Conservation (phyloP, 2,329 filamentous ascomycete species). For the Pseudogymnoascus pannorum region DNA sequence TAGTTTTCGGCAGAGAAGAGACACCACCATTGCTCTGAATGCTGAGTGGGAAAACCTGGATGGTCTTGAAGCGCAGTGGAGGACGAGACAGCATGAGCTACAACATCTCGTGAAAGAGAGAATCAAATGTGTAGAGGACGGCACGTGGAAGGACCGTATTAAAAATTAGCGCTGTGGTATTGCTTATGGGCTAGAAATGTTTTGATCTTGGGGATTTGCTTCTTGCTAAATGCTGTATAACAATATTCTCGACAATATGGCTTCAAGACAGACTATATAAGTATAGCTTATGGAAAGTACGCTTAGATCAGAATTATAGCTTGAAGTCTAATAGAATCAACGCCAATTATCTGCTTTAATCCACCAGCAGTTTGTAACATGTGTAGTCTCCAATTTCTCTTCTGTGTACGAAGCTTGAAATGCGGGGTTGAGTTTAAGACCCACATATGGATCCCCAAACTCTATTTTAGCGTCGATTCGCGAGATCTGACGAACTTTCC, state of each 20-base stretch:
- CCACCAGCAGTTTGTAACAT: background rate
- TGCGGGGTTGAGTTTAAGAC: background rate
- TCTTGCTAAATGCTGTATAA: background rate
- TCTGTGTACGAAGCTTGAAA: background rate
- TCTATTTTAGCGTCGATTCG: slow-evolving; percentile 7
- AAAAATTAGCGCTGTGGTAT: background rate
- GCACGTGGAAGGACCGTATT: background rate
- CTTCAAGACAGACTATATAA: background rate
- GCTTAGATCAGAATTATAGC: background rate
- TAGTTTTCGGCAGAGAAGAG: slow-evolving; percentile 18
- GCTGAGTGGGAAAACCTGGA: slow-evolving; percentile 16
- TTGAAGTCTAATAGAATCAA: background rate
- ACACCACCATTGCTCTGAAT: slow-evolving; percentile 15
- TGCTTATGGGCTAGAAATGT: background rate
- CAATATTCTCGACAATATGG: background rate
- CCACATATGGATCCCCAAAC: background rate
- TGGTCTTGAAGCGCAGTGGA: slow-evolving; percentile 22
- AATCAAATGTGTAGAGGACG: background rate
- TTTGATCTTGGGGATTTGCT: background rate
- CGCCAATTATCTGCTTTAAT: background rate
- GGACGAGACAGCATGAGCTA: slow-evolving; percentile 20
- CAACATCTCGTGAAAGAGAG: slow-evolving; percentile 8
- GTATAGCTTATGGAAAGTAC: background rate
- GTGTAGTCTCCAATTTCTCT: background rate
- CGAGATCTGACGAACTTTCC: slow-evolving; percentile 8